phyloP scores from a whole-genome alignment of 2,329 filamentous ascomycete genomes.

The Aspergillus pseudoglaucus region DNA sequence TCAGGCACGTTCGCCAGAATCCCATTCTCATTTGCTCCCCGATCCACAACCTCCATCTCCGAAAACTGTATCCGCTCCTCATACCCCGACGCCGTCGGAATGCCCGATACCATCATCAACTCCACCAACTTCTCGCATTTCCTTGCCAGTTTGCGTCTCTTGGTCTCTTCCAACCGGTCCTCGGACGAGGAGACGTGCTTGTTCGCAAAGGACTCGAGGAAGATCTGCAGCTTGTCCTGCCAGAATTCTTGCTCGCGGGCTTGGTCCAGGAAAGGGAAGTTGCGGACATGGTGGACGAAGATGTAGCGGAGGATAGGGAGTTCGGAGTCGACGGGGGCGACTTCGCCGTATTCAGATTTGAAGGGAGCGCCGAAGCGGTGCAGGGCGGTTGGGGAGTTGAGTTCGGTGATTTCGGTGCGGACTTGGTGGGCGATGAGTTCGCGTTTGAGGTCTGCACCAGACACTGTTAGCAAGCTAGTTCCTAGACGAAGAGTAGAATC shows the following conservation, averaged over 20 bases:
- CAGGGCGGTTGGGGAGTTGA: conserved; percentile 89
- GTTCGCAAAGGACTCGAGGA: conserved; percentile 92
- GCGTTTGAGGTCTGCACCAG: conserved; percentile 73
- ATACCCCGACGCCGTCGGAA: conserved; percentile 91
- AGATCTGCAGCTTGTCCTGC: conserved; percentile 96
- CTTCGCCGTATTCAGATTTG: conserved; percentile 83
- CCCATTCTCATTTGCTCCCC: conserved; percentile 84
- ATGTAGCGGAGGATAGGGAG: conserved; percentile 91
- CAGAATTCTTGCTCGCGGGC: conserved; percentile 98
- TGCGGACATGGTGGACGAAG: conserved; percentile 94
- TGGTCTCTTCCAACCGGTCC: conserved; percentile 91
- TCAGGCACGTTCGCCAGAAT: conserved; percentile 81
- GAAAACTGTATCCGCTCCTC: conserved; percentile 95
- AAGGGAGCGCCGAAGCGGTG: conserved; percentile 95
- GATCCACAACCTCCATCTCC: conserved; percentile 93
- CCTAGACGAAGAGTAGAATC: neutral
- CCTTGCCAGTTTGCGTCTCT: conserved; percentile 80
- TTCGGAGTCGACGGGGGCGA: conserved; percentile 88
- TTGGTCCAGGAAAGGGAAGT: conserved; percentile 96
- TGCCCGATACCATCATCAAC: conserved; percentile 98
- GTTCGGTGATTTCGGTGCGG: conserved; percentile 79
- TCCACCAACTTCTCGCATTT: conserved; percentile 96
- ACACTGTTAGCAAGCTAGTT: conserved; percentile 6
- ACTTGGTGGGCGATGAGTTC: conserved; percentile 90
- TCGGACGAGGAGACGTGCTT: conserved; percentile 97